Evolutionary conservation across 2,329 filamentous ascomycete species (phyloP).

Genomic region (Aureobasidium sp.): DNA sequence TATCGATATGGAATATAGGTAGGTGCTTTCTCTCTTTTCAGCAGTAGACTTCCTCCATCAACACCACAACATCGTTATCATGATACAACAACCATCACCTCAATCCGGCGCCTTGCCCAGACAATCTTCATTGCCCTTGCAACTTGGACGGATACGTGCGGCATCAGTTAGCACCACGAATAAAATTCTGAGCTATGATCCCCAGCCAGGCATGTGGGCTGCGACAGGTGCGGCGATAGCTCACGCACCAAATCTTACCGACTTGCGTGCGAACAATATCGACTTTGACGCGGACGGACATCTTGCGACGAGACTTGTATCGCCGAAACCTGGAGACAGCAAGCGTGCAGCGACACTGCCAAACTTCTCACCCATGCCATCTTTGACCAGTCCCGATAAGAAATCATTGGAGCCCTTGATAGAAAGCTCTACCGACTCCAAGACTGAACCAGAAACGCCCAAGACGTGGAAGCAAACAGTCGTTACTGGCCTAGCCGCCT

Average conservation of each 20-base stretch:
- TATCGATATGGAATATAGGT: neutral
- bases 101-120: neutral
- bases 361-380: neutral
- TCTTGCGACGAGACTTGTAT: neutral
- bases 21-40: neutral
- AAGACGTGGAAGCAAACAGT: neutral
- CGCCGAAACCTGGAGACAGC: neutral
- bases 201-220: slow-evolving; percentile 35
- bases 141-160: neutral
- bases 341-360: neutral
- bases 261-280: slow-evolving; percentile 24
- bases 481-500: slow-evolving; percentile 38
- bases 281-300: slow-evolving; percentile 6
- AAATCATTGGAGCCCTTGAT: neutral
- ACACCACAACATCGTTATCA: neutral
- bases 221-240: slow-evolving; percentile 33
- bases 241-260: slow-evolving; percentile 33
- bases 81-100: neutral
- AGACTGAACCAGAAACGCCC: neutral
- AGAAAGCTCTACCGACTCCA: neutral
- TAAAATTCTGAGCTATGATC: slow-evolving; percentile 16
- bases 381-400: neutral
- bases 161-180: slow-evolving; percentile 8
- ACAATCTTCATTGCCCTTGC: neutral
- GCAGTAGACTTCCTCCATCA: neutral